phyloP scores from a whole-genome alignment of 169 alveolate species.

The Besnoitia besnoiti region DNA sequence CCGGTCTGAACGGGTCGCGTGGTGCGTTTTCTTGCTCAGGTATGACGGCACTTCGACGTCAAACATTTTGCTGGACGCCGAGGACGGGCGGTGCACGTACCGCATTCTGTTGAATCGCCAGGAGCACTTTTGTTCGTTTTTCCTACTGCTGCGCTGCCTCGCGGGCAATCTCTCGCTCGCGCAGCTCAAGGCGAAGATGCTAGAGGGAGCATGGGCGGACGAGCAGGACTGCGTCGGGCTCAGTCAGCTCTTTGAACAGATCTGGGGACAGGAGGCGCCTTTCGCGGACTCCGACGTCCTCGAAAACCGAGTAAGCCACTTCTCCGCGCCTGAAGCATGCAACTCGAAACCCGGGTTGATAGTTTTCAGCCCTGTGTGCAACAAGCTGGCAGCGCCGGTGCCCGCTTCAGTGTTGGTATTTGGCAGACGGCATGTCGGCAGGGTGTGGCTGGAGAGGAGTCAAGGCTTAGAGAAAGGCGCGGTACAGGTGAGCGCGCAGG shows the following conservation, averaged over 20 bases:
- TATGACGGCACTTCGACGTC: conserved; percentile 80
- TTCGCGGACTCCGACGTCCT: conserved; percentile 84
- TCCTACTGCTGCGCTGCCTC: conserved; percentile 62
- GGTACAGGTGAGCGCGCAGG: no score
- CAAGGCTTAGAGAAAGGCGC: no score
- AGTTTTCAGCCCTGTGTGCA: no score
- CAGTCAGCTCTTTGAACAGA: conserved; percentile 68
- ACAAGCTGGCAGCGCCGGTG: no score
- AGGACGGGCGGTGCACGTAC: conserved; percentile 78
- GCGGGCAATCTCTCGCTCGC: conserved; percentile 60
- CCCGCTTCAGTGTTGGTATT: no score
- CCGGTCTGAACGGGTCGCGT: no score
- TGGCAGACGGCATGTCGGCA: no score
- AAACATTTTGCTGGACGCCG: conserved; percentile 76
- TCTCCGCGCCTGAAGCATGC: no score
- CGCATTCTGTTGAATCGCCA: conserved; percentile 75
- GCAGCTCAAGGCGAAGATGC: conserved; percentile 72
- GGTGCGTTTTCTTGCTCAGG: conserved; percentile 52
- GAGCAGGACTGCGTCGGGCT: conserved; percentile 36
- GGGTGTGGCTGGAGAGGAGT: no score
- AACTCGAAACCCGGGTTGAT: no score
- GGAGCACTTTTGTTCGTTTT: conserved; percentile 68
- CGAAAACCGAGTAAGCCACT: conserved; percentile 84
- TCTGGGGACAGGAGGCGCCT: conserved; percentile 75
- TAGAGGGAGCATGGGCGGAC: conserved; percentile 74